Percentiles rank a stretch among this genome's conserved stretches.
Evolutionary conservation across 2,329 filamentous ascomycete species (phyloP).

Genomic region (Thyridium curvatum): DNA sequence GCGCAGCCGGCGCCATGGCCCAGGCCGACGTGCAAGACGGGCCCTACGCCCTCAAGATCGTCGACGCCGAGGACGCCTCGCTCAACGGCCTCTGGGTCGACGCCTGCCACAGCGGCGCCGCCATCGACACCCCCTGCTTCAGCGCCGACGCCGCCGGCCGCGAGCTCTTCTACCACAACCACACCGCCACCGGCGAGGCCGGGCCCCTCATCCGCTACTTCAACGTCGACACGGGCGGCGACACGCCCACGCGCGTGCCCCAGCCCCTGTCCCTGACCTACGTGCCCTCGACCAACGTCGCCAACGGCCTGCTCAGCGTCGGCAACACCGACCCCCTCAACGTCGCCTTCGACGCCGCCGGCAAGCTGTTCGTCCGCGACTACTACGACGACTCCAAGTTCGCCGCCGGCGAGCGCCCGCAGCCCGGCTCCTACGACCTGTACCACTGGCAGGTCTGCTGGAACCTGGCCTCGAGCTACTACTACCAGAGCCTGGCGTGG

Average conservation of each 20-base stretch:
- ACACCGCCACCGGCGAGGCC: constrained; percentile 11
- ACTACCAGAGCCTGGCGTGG: constrained; percentile 26
- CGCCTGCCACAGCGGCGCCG: constrained; percentile 26
- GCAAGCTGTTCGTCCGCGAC: constrained; percentile 17
- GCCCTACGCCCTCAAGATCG: constrained; percentile 25
- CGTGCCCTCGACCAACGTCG: constrained; percentile 20
- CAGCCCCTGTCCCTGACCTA: constrained; percentile 16
- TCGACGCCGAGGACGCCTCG: constrained; percentile 15
- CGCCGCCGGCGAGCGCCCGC: constrained; percentile 10
- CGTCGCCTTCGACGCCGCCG: constrained; percentile 21
- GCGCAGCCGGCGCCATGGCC: constrained; percentile 11
- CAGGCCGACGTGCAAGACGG: constrained; percentile 20
- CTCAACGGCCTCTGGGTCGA: constrained; percentile 23
- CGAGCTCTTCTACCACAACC: constrained; percentile 26
- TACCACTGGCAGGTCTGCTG: constrained; percentile 28
- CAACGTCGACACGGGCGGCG: constrained; percentile 7
- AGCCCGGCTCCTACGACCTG: constrained; percentile 8
- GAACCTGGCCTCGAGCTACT: constrained; percentile 22
- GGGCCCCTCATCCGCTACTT: constrained; percentile 3
- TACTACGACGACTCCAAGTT: constrained; percentile 21
- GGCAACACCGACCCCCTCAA: constrained; percentile 1
- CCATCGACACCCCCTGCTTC: constrained; percentile 24
- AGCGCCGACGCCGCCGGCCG: constrained; percentile 7
- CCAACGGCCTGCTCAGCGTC: constrained; percentile 18
- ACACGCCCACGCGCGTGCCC: constrained; percentile 5